Conservation (phyloP, 2,329 filamentous ascomycete genomes). For the Didymosphaeria variabile region DNA sequence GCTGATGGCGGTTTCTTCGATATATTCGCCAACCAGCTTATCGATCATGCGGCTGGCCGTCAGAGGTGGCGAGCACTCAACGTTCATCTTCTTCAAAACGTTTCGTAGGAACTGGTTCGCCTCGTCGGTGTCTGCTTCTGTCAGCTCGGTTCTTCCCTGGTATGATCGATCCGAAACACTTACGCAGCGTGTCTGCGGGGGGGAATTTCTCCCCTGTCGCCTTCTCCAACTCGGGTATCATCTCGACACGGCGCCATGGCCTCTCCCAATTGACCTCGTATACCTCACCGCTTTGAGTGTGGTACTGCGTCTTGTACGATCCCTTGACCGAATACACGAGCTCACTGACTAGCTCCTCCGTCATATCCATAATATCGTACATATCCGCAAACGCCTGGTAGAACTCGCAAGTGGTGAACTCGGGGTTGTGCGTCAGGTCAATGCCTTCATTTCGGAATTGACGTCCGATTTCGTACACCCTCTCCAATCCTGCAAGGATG, state of each 20-base stretch:
- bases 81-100: constrained; percentile 86
- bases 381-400: constrained; percentile 78
- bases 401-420: constrained; percentile 98
- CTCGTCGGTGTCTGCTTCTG: constrained; percentile 85
- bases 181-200: constrained; percentile 66
- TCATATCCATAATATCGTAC: constrained; percentile 88
- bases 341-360: constrained; percentile 90
- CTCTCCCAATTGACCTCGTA: constrained; percentile 96
- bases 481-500: constrained; percentile 69
- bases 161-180: not conserved
- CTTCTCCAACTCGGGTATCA: constrained; percentile 93
- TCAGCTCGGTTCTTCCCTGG: not conserved
- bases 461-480: constrained; percentile 94
- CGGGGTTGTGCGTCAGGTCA: constrained; percentile 94
- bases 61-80: constrained; percentile 88
- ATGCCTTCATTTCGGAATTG: constrained; percentile 95
- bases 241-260: constrained; percentile 92
- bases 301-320: constrained; percentile 83
- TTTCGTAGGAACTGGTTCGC: constrained; percentile 81
- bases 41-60: constrained; percentile 98
- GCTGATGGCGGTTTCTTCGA: constrained; percentile 92
- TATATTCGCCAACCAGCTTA: constrained; percentile 88
- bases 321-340: constrained; percentile 91
- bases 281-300: constrained; percentile 83
- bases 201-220: constrained; percentile 94